These are phyloP conservation scores for Sphagnum tenellum DNA, from an alignment of 225 moss, liverwort and hornwort species.

Conservation along the genomic window DNA sequence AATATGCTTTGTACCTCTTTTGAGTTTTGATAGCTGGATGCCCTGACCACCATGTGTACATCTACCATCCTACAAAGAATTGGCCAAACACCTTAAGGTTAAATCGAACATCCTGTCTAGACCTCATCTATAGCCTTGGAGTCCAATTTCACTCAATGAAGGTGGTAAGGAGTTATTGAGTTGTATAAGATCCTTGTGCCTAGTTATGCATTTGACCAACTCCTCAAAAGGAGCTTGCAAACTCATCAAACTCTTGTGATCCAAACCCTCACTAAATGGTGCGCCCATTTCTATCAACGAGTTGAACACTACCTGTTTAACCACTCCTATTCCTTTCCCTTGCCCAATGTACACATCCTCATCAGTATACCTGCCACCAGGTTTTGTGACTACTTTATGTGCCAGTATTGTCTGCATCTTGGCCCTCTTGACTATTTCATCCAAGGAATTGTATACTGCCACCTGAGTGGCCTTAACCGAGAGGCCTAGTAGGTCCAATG, in stretches of 20 bases:
- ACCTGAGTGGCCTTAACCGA: constrained; percentile 78
- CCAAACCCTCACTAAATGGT: constrained; percentile 35
- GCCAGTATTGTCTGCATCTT: constrained; percentile 32
- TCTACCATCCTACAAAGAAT: too few species aligned
- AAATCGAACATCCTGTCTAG: too few species aligned
- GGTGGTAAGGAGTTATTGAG: constrained; percentile 19
- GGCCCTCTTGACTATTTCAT: constrained; percentile 43
- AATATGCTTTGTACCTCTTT: too few species aligned
- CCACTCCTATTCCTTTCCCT: constrained; percentile 47
- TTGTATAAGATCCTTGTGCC: constrained; percentile 41
- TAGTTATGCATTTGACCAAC: constrained; percentile 66
- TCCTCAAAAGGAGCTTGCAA: constrained; percentile 61
- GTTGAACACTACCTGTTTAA: constrained; percentile 52
- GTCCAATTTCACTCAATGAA: too few species aligned
- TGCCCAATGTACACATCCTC: constrained; percentile 14
- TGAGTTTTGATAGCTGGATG: too few species aligned
- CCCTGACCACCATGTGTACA: too few species aligned
- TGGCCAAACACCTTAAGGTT: too few species aligned
- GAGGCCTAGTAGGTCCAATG: constrained; percentile 64
- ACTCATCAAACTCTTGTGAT: constrained; percentile 32
- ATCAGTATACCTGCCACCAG: constrained; percentile 26
- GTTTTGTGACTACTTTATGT: constrained; percentile 22
- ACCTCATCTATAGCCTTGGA: too few species aligned
- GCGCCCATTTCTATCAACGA: constrained; percentile 51
- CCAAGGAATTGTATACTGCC: constrained; percentile 74